Evolutionary conservation across 257 asterid genomes (phyloP), one percentile per base, ranked within the genome.

Genomic region (Nicotiana obtusifolia): DNA sequence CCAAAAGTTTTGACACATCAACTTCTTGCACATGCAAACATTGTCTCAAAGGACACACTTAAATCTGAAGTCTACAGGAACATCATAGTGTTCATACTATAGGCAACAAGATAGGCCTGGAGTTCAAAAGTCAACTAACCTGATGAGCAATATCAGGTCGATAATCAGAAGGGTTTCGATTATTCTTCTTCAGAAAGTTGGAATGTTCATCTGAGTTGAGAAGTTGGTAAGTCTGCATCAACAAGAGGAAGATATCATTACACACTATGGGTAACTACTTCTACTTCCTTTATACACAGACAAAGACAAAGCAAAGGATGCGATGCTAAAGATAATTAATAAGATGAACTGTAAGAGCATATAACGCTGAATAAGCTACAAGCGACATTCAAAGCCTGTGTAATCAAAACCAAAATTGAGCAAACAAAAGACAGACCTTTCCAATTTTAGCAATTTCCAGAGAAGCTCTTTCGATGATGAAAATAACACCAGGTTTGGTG

Each of bases 371-470:
- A 6, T 11, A 71, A 71, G 60, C 37, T 71, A 44, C 37, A 44
- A 71, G 5, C 35, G 31, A 30, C 31, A 30, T 41, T 41, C 59
- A 13, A 44, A 10, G 59, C 54, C 7, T 71, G 19, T 22, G 20
- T 41, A 3, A 41, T 41, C 57, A 44, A 73, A 73, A 47, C 9
- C 59, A 71, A n/a, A 13, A 68, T 20, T 16, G 20, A 53, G 15
- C n/a, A 53, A 53, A 53, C 7, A 15, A 37, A 69, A 69, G 57
- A 76, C 90, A 11, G 10, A 95, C 98, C 98, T 92, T 95, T 75
- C 98, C 99, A 80, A 94, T 92, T 94, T 95, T 90, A 1, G 95
- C 99, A 60, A 92, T 89, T 85, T 93, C 99, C 88, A 95, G 80
- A 10, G 97, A 92, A 5, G 98, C 97, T 88, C 89, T 94, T 82